Base-by-base conservation (phyloP, 345 rosid species). In the Gossypium bickii region DNA sequence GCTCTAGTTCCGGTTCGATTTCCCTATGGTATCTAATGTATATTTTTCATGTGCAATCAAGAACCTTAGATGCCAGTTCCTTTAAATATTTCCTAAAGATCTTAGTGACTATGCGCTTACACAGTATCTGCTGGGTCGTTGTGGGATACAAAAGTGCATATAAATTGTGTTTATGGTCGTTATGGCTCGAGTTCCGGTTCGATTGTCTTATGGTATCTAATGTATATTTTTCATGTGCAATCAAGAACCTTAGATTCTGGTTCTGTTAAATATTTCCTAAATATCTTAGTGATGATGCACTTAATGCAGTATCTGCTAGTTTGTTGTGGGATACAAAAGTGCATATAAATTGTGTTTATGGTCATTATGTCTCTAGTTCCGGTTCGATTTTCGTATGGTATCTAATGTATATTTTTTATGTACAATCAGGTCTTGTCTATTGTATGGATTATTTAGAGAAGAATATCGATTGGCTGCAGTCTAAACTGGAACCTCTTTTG, bases 361-460 rank as follows among this genome's bases (percentile, higher is more conserved):
- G 49, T 62, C 29, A 15, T 3, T 64, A 27, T 74, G 25, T 49
- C 24, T 64, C 34, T 12, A 67, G 34, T 20, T 66, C 70, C 1
- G 38, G 70, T 59, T 3, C 55, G 20, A 20, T 53, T 67, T 25
- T 24, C 12, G 1, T 29, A 12, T 63, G 15, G 18, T 77, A 51
- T 74, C 63, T 74, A 51, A 74, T 76, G 34, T 65, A 53, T 44
- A 9, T 48, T 77, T 63, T 74, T 59, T 17, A 44, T 73, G 2
- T 72, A 41, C 64, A 62, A 65, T 65, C 79, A 92, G 98, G 97
- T 71, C 97, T 92, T 57, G 69, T 90, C 5, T 92, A 92, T 78
- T 92, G 97, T 82, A 92, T 89, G 97, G 97, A 93, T 67, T 62
- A 89, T 78, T 79, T 93, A 72, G 97, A 93, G 88, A 85, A 93